phyloP scores from a whole-genome alignment of 257 asterid species.

The Solanum arcanum region DNA sequence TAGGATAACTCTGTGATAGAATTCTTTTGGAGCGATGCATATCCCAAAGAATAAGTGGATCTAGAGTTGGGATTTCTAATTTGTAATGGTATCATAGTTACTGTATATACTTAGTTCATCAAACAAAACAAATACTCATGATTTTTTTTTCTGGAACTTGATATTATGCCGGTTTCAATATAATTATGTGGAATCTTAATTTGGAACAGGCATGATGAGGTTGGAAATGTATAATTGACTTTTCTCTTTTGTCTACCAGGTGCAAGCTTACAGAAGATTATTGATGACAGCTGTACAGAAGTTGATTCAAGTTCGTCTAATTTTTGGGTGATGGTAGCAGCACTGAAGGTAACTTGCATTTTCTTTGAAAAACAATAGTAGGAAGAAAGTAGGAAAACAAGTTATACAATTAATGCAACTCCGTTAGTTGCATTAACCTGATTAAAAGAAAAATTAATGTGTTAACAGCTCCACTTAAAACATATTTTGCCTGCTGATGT shows the following conservation, averaged over 20 bases:
- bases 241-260: constrained; percentile 38
- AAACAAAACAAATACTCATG: background rate
- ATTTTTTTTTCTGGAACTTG: background rate
- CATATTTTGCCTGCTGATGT: background rate
- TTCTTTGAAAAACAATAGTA: background rate
- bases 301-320: constrained; percentile 73
- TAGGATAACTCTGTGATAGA: background rate
- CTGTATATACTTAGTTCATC: background rate
- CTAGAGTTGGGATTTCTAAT: background rate
- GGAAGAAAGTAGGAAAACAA: background rate
- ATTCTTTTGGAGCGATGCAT: background rate
- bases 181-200: background rate
- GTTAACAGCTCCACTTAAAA: background rate
- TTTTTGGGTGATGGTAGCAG: constrained; percentile 95
- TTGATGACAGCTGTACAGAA: constrained; percentile 61
- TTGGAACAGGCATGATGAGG: background rate
- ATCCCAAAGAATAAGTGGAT: background rate
- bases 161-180: background rate
- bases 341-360: constrained; percentile 53
- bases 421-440: background rate
- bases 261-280: constrained; percentile 47
- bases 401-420: background rate
- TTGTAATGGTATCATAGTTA: background rate
- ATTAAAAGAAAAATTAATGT: background rate
- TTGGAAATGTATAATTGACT: background rate